Conservation (phyloP, 2,329 filamentous ascomycete species). For the Fusarium subglutinans region DNA sequence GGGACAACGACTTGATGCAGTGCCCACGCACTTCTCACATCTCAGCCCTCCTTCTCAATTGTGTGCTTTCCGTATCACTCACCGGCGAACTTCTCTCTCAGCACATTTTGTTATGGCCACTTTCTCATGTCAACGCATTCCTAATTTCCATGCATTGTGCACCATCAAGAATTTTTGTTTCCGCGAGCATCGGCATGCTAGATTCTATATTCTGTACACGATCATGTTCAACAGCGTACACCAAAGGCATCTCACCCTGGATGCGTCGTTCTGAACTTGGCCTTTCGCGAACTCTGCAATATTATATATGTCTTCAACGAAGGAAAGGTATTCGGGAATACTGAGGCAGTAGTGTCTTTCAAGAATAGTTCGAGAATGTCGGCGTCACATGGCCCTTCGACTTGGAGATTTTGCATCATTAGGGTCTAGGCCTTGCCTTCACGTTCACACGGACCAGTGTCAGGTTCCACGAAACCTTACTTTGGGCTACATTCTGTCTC, state of each 20-base stretch:
- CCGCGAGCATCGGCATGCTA: too few relatives aligned
- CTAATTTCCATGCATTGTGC: too few relatives aligned
- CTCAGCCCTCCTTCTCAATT: neutral
- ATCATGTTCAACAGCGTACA: too few relatives aligned
- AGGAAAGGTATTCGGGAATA: neutral
- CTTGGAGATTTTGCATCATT: neutral
- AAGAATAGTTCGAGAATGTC: neutral
- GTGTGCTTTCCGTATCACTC: neutral
- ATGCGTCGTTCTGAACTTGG: too few relatives aligned
- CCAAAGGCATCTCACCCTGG: too few relatives aligned
- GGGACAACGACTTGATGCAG: neutral
- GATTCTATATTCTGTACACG: too few relatives aligned
- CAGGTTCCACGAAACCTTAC: fast-evolving
- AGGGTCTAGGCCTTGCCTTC: too few relatives aligned
- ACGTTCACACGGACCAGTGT: neutral
- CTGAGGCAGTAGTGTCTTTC: neutral
- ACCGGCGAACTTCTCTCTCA: neutral
- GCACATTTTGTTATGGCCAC: neutral
- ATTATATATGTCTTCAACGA: neutral
- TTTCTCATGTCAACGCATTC: neutral
- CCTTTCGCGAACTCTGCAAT: neutral
- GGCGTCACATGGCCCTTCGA: too few relatives aligned
- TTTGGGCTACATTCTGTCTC: neutral
- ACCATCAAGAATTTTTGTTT: too few relatives aligned
- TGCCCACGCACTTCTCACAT: neutral